phyloP scores from a whole-genome alignment of 768 basidiomycete genomes.

The Russula olivacea region DNA sequence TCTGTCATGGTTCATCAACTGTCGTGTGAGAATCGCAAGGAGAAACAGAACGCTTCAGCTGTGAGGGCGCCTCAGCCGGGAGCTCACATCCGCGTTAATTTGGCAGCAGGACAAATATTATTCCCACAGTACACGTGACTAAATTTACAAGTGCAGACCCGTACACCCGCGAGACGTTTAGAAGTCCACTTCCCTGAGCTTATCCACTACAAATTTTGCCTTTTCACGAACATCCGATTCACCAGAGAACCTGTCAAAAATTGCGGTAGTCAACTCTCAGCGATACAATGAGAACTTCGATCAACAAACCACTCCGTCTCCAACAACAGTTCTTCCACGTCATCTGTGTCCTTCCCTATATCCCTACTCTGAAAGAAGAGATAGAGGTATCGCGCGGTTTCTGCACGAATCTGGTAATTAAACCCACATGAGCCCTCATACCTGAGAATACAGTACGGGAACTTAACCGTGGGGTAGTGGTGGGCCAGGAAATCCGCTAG shows the following conservation, averaged over 20 bases:
- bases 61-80: background rate
- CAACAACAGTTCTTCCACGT: conserved; percentile 60
- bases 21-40: background rate
- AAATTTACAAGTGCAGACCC: background rate
- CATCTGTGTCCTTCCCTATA: conserved; percentile 56
- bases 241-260: conserved; percentile 15
- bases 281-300: background rate
- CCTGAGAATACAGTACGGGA: conserved; percentile 18
- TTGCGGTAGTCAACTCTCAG: background rate
- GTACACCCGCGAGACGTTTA: no score
- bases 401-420: conserved; percentile 58
- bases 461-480: conserved; percentile 68
- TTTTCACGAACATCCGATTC: conserved; percentile 21
- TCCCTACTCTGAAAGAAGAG: conserved; percentile 67
- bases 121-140: conserved; percentile 16
- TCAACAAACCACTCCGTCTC: conserved; percentile 73
- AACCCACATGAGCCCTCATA: conserved; percentile 9
- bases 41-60: conserved; percentile 1
- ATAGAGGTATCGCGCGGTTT: conserved; percentile 81
- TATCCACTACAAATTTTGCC: conserved; percentile 10
- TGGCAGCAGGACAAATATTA: background rate
- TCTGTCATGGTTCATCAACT: conserved; percentile 14
- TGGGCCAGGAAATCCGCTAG: conserved; percentile 67
- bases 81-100: conserved; percentile 6
- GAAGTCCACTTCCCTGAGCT: background rate